phyloP scores from a whole-genome alignment of 306 rosid species.

The Ormosia semicastrata region DNA sequence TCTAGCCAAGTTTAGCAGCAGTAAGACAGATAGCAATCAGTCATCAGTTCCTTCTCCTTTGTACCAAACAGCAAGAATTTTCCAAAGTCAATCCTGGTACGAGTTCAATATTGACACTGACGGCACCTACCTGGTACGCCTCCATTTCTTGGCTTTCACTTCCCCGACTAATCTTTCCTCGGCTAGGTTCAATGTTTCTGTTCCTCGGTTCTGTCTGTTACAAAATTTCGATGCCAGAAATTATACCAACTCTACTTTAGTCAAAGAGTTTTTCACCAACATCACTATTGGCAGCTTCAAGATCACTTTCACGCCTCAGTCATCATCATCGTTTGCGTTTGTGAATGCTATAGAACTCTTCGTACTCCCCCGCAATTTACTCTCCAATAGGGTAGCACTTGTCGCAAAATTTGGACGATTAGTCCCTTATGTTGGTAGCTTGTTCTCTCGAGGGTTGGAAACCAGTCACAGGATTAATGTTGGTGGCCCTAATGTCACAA shows the following conservation, averaged over 20 bases:
- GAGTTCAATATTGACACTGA: neutral
- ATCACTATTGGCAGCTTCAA: neutral
- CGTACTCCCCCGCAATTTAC: slow-evolving; percentile 17
- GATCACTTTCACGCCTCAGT: slow-evolving; percentile 33
- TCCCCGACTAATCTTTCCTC: slow-evolving; percentile 11
- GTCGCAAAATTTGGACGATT: too few relatives aligned
- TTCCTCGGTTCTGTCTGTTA: slow-evolving; percentile 19
- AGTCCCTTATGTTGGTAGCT: too few relatives aligned
- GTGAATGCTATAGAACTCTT: slow-evolving; percentile 58
- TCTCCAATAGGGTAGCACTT: too few relatives aligned
- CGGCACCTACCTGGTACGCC: slow-evolving; percentile 44
- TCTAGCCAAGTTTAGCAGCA: neutral
- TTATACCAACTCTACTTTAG: neutral
- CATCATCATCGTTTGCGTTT: slow-evolving; percentile 31
- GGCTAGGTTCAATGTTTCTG: slow-evolving; percentile 46
- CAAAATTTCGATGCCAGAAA: neutral
- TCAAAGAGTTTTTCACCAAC: slow-evolving; percentile 32
- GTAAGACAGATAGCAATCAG: neutral
- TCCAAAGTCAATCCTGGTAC: neutral
- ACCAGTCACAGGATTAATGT: slow-evolving; percentile 38
- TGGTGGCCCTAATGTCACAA: neutral
- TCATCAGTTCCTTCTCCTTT: neutral
- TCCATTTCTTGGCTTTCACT: slow-evolving; percentile 51
- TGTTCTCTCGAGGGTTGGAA: slow-evolving; percentile 25
- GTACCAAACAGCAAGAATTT: slow-evolving; percentile 39